Evolutionary conservation across 169 alveolate genomes (phyloP).

Genomic region (Cryptosporidium sp.): DNA sequence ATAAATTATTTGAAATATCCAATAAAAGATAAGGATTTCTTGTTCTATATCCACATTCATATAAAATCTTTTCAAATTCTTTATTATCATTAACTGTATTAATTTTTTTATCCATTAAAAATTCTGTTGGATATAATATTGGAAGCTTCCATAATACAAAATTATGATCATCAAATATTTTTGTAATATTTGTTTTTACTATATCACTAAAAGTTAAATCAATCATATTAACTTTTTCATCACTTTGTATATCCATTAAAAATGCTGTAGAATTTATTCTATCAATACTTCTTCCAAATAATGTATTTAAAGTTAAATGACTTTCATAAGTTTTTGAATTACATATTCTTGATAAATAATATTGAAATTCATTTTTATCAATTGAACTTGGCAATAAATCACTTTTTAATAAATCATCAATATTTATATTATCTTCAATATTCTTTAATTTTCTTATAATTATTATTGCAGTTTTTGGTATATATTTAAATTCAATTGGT

Average conservation of each 20-base stretch:
- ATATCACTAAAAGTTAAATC: conserved; percentile 64
- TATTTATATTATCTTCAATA: background rate
- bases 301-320: conserved; percentile 45
- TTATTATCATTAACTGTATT: background rate
- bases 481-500: conserved; percentile 48
- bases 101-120: conserved; percentile 3
- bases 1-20: conserved; percentile 59
- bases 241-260: conserved; percentile 45
- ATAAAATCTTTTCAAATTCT: conserved; percentile 35
- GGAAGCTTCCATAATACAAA: conserved; percentile 39
- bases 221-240: conserved; percentile 47
- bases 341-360: conserved; percentile 55
- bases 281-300: conserved; percentile 56
- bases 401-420: conserved; percentile 30
- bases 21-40: conserved; percentile 39
- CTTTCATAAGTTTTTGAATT: conserved; percentile 68
- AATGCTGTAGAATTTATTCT: conserved; percentile 22
- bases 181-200: conserved; percentile 60
- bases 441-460: conserved; percentile 9
- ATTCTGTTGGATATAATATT: conserved; percentile 38
- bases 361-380: conserved; percentile 43
- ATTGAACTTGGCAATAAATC: conserved; percentile 57
- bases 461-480: conserved; percentile 63
- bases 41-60: conserved; percentile 36
- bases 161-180: conserved; percentile 38